Conservation (phyloP, 225 moss, liverwort and hornwort species). For the Physcomitrium patens region DNA sequence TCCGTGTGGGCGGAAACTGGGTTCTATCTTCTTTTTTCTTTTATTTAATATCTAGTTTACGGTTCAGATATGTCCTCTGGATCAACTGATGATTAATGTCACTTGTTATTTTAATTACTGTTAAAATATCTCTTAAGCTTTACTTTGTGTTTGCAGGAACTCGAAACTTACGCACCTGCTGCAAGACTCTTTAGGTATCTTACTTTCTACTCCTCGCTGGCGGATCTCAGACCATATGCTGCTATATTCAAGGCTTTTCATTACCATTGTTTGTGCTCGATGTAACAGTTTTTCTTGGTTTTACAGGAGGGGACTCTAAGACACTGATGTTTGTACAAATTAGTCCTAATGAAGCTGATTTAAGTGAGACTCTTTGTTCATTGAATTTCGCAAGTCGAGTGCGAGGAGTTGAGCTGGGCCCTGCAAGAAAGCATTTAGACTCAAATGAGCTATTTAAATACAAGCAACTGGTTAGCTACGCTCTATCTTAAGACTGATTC, state of each 20-base stretch:
- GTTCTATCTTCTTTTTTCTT: too few species aligned
- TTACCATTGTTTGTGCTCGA: not conserved
- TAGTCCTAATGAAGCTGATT: slow-evolving; percentile 88
- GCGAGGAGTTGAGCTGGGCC: slow-evolving; percentile 94
- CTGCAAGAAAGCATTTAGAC: slow-evolving; percentile 89
- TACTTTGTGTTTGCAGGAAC: slow-evolving; percentile 61
- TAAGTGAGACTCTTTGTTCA: slow-evolving; percentile 82
- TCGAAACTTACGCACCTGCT: slow-evolving; percentile 95
- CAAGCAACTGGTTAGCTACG: slow-evolving; percentile 78
- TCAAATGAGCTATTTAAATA: slow-evolving; percentile 92
- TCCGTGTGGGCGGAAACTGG: too few species aligned
- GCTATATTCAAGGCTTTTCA: too few species aligned
- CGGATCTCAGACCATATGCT: not conserved
- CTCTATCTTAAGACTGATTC: too few species aligned
- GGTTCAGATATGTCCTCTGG: too few species aligned
- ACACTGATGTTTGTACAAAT: slow-evolving; percentile 97
- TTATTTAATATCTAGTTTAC: too few species aligned
- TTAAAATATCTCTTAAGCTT: not conserved
- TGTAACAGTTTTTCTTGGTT: not conserved
- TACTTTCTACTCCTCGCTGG: too few species aligned
- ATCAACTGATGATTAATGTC: too few species aligned
- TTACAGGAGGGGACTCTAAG: slow-evolving; percentile 91
- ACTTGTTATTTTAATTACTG: too few species aligned
- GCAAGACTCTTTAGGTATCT: slow-evolving; percentile 87
- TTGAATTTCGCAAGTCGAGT: slow-evolving; percentile 96